Base-by-base conservation (phyloP, 2,329 filamentous ascomycete species). In the Zymoseptoria pseudotritici region DNA sequence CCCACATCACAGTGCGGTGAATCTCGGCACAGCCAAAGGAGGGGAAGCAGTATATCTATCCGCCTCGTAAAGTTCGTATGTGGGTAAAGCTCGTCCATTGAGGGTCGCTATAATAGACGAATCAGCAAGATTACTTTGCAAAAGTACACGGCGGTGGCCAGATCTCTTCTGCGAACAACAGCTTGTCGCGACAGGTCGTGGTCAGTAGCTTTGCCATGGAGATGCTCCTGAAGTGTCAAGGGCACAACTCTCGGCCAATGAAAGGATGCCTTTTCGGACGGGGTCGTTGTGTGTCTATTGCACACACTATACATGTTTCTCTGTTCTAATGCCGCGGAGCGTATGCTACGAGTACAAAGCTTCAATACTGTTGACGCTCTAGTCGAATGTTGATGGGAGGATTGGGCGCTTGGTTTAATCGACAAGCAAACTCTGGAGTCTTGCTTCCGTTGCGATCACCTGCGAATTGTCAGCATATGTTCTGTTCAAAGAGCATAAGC, bases 381-480 rank as follows among this genome's bases (percentile, higher is more conserved):
- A n/a, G 13, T n/a, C 36, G 36, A n/a, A 46, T 46, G 17, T 7
- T 2, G 13, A 6, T 46, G 13, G 36, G 13, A 17, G 13, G 13
- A 13, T 46, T n/a, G 5, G 36, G 36, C 17, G 36, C 36, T 46
- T n/a, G 36, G 6, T 61, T 64, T 83, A 94, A 73, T 95, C 89
- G 63, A 96, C 85, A 71, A 89, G 85, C 75, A 97, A 78, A 76
- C 90, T 96, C 78, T 94, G 90, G 69, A 97, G 80, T 69, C 92
- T 84, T 50, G 92, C 92, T 79, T 97, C 91, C 4, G 91, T 90
- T 67, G 91, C 86, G 77, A 96, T 95, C 60, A 95, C 86, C 89
- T 92, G 68, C 55, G 51, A 55, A 26, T 20, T 56, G 55, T 54
- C 13, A 49, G 24, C 3, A 52, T 31, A 42, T 50, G 57, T 49